Conservation (phyloP, 2,329 filamentous ascomycete species). For the Fusarium sulawesiense region DNA sequence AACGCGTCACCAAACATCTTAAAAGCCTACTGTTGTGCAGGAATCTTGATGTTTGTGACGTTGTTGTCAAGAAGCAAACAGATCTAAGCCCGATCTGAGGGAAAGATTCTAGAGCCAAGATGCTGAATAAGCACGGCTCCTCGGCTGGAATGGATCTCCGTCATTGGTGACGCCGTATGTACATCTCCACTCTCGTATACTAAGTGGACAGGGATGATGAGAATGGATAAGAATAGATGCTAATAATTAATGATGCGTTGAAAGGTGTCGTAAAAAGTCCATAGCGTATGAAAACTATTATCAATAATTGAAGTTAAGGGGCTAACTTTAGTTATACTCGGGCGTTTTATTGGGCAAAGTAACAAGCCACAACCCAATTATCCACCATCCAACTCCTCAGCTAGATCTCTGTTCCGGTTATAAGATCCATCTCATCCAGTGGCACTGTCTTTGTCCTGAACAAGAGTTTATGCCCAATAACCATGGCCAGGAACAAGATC, state of each 20-base stretch:
- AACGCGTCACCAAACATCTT: slow-evolving; percentile 17
- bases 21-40: not conserved
- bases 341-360: not conserved
- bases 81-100: slow-evolving; percentile 10
- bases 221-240: not conserved
- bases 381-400: not conserved
- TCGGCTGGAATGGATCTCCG: slow-evolving; percentile 1
- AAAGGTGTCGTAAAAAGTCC: not conserved
- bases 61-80: slow-evolving; percentile 15
- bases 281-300: not conserved
- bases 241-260: not conserved
- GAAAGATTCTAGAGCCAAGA: slow-evolving; percentile 3
- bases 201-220: not conserved
- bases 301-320: not conserved
- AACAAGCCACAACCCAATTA: not conserved
- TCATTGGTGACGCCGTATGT: slow-evolving; percentile 8
- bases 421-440: slow-evolving; percentile 12
- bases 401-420: slow-evolving; percentile 9
- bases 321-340: not conserved
- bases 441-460: slow-evolving; percentile 28
- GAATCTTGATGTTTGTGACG: not conserved
- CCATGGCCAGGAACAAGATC: slow-evolving; percentile 32
- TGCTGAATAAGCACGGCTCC: slow-evolving; percentile 27
- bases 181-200: not conserved
- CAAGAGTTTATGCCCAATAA: slow-evolving; percentile 36